Base-by-base conservation (phyloP, 2,329 filamentous ascomycete genomes). In the Aspergillus alliaceus region DNA sequence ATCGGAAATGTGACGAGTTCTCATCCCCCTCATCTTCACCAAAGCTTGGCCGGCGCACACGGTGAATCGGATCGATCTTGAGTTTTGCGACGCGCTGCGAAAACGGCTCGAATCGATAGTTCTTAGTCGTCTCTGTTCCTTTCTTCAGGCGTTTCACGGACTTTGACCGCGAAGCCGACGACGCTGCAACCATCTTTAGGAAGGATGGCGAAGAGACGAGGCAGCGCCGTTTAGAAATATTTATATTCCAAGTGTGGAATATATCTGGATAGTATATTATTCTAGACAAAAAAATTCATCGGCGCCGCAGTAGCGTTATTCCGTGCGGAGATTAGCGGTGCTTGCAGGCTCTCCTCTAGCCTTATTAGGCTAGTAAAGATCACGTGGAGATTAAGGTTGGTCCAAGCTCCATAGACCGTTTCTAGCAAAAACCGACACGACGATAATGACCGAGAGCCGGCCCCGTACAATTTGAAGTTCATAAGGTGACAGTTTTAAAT, bases 81-180 rank as follows among this genome's bases (percentile, higher is more conserved):
- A 98, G 85, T 74, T 93, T 95, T 62, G 90, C 86, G 73, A 98
- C 90, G 75, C 96, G 95, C 71, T 88, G 85, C 58, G 89, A 90
- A 77, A 98, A 98, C 61, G 90, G 89, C 77, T 97, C 90, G 85
- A 91, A 98, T 72, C 90, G 85, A 77, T 97, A 91, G 52, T 91
- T 89, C 71, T 91, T 93, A 60, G 88, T 87, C 65, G 92, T 90
- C 51, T 82, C 80, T 25, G 91, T 96, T 63, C 83, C 83, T 60
- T 83, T 83, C 72, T 90, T 91, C 62, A 82, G 69, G 51, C 79
- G 82, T 77, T 89, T 90, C 65, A 82, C 83, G 74, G 84, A 82
- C 81, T 90, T 89, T 68, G 82, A 78, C 69, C 90, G 88, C 70
- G 86, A 84, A 64, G 87, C 86, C 57, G 87, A 86, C 39, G 82